These are phyloP conservation scores for Abelmoschus esculentus DNA, from an alignment of 345 rosid species.

Conservation along the genomic window DNA sequence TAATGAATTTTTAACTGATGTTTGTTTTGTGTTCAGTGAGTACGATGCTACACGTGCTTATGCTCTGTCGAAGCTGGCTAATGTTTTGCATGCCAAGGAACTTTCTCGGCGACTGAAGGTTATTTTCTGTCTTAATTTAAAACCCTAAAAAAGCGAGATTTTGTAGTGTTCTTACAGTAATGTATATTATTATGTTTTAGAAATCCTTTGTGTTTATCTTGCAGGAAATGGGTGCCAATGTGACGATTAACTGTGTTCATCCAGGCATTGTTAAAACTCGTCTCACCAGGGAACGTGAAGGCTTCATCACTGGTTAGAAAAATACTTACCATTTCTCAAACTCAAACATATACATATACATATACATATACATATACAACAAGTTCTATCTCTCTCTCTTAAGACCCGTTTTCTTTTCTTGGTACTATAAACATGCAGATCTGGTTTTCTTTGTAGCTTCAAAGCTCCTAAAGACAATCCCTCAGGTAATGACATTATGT, in stretches of 20 bases:
- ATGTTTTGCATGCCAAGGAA: conserved; percentile 58
- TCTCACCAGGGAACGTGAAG: conserved; percentile 60
- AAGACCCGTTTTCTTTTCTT: not conserved
- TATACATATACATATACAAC: no score
- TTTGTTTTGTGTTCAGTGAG: conserved; percentile 31
- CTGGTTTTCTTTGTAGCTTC: conserved; percentile 72
- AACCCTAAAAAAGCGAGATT: conserved; percentile 15
- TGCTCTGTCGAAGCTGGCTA: conserved; percentile 98
- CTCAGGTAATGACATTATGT: conserved; percentile 45
- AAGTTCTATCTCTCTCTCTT: no score
- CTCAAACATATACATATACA: no score
- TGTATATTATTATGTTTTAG: not conserved
- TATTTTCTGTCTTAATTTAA: not conserved
- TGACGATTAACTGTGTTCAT: conserved; percentile 84
- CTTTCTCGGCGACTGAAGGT: conserved; percentile 70
- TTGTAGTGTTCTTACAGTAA: conserved; percentile 16
- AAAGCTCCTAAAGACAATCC: conserved; percentile 76
- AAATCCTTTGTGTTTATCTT: not conserved
- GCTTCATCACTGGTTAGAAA: conserved; percentile 58
- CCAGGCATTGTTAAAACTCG: conserved; percentile 91
- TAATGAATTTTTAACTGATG: not conserved
- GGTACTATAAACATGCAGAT: conserved; percentile 34
- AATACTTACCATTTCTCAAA: no score
- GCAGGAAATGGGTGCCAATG: conserved; percentile 76
- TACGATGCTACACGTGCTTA: conserved; percentile 96